These are phyloP conservation scores for Mycena latifolia DNA, from an alignment of 768 basidiomycete species.

Conservation along the genomic window DNA sequence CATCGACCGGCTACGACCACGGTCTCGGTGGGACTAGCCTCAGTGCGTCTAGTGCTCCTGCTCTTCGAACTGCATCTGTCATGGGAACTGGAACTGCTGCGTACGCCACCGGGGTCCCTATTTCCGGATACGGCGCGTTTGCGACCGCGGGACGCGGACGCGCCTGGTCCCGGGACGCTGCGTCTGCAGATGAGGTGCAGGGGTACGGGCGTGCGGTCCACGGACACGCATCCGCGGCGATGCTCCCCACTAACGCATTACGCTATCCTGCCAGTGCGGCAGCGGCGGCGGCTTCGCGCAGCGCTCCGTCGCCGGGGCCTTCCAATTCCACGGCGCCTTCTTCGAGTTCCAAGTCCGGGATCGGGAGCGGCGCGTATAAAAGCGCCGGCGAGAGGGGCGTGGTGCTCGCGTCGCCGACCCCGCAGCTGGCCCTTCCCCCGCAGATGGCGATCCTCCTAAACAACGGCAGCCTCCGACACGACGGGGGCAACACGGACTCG, in stretches of 20 bases:
- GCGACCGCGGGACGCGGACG: no score
- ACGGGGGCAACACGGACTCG: slow-evolving; percentile 1
- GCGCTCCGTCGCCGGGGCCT: slow-evolving; percentile 18
- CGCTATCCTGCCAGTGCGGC: slow-evolving; percentile 30
- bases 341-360: slow-evolving; percentile 22
- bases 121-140: slow-evolving; percentile 30
- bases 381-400: slow-evolving; percentile 13
- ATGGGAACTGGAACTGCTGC: no score
- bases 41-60: slow-evolving; percentile 14
- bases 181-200: slow-evolving; percentile 27
- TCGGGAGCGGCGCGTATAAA: slow-evolving; percentile 30
- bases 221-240: slow-evolving; percentile 31
- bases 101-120: slow-evolving; percentile 33
- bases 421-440: slow-evolving; percentile 23
- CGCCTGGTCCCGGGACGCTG: slow-evolving; percentile 22
- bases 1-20: slow-evolving; percentile 20
- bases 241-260: slow-evolving; percentile 12
- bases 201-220: slow-evolving; percentile 29
- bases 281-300: slow-evolving; percentile 27
- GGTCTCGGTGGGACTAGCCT: slow-evolving; percentile 22
- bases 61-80: no score
- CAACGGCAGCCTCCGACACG: slow-evolving; percentile 11
- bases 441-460: slow-evolving; percentile 38
- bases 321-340: slow-evolving; percentile 14
- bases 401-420: slow-evolving; percentile 26